Evolutionary conservation across 257 asterid genomes (phyloP), one percentile per base, ranked within the genome.

Genomic region (Capsicum pubescens): DNA sequence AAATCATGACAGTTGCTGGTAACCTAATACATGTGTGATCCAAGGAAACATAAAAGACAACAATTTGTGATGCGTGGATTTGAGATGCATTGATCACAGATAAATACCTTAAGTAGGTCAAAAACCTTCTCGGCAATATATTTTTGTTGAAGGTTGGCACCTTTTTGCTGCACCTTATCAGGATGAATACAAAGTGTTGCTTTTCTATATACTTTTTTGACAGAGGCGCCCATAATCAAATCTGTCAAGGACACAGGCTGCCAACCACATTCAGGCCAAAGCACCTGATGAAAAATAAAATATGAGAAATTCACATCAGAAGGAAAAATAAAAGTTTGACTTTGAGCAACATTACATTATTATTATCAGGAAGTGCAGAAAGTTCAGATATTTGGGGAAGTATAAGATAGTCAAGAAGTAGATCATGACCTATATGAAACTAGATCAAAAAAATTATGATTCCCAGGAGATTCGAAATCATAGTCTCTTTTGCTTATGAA

Each of bases 141-240:
- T 91, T 97, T 97, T 88, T 97, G 99, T 88, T 97, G 99, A 68
- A 95, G 97, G 59, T 86, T 93, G 84, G 99, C 99, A 84, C 99
- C 99, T 90, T 97, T 97, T 83, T 97, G 99, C 92, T 97, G 99
- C 87, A 97, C 99, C 90, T 97, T 97, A 86, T 97, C 99, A 39
- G 99, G 99, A 83, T 97, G 99, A 87, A 93, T 91, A 90, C 97
- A 92, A 55, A 93, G 93, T 59, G 97, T 93, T 50, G 97, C 96
- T 88, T 93, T 93, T 85, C 97, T 88, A 79, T 92, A 93, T 39
- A 60, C 94, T 82, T 93, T 93, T 84, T 93, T 93, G 79, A 93
- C 97, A 78, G 92, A 86, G 86, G 95, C 94, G 15, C 94, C 97
- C 2, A 88, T 88, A 52, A 93, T 92, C 88, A 93, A 86, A 88